Evolutionary conservation across 306 rosid genomes (phyloP).

Genomic region (Castanopsis chinensis): DNA sequence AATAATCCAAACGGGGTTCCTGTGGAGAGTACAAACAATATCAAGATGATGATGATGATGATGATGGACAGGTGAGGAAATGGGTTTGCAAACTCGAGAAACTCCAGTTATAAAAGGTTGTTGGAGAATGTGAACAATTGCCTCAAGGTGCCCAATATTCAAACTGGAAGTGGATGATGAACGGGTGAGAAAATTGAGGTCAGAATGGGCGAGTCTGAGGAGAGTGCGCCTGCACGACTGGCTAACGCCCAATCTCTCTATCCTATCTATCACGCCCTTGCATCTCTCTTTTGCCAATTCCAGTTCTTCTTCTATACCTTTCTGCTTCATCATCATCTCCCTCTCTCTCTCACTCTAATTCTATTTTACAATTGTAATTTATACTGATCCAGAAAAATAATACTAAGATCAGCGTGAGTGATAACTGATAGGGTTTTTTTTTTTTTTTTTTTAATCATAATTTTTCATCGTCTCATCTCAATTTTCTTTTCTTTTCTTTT

Average conservation of each 20-base stretch:
- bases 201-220: constrained; percentile 62
- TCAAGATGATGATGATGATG: constrained; percentile 41
- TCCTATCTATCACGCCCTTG: constrained; percentile 48
- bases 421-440: no score
- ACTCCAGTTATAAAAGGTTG: constrained; percentile 78
- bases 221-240: constrained; percentile 69
- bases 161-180: constrained; percentile 48
- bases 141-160: constrained; percentile 88
- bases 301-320: constrained; percentile 29
- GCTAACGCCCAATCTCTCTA: constrained; percentile 49
- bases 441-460: no score
- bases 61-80: constrained; percentile 38
- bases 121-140: constrained; percentile 74
- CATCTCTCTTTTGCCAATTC: constrained; percentile 81
- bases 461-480: no score
- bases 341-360: neutral
- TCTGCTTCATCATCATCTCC: neutral
- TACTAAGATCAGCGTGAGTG: no score
- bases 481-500: no score
- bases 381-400: no score
- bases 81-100: constrained; percentile 85
- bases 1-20: constrained; percentile 86
- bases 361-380: no score
- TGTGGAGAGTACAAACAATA: constrained; percentile 59
- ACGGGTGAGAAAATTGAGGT: constrained; percentile 65